These are phyloP conservation scores for Cicer judaicum DNA, from an alignment of 306 rosid species.

Conservation along the genomic window DNA sequence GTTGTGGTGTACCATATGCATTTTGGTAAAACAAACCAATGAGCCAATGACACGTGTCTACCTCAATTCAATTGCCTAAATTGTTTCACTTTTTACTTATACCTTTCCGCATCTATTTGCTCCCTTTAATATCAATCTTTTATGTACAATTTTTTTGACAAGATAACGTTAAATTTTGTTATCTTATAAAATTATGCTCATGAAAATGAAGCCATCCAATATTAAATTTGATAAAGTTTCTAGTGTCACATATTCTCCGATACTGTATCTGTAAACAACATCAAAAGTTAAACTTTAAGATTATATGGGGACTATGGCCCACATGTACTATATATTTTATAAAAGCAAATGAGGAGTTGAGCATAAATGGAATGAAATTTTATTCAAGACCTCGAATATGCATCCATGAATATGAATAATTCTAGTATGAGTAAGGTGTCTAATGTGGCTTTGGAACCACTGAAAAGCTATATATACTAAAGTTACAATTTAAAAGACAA, in stretches of 20 bases:
- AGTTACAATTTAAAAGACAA: background rate
- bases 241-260: slow-evolving; percentile 2
- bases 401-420: background rate
- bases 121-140: background rate
- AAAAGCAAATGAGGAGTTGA: slow-evolving; percentile 3
- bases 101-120: background rate
- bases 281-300: slow-evolving; percentile 27
- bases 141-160: background rate
- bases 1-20: background rate
- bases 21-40: background rate
- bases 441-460: background rate
- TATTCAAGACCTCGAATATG: slow-evolving; percentile 16
- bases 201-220: background rate
- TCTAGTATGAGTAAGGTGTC: background rate
- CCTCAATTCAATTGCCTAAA: background rate
- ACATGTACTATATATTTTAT: background rate
- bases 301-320: slow-evolving; percentile 10
- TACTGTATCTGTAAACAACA: slow-evolving; percentile 3
- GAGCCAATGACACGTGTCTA: background rate
- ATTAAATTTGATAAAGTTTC: background rate
- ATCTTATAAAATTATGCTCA: slow-evolving; percentile 6
- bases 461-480: background rate
- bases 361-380: slow-evolving; percentile 28
- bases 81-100: background rate
- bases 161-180: background rate